phyloP scores from a whole-genome alignment of 1,139 yeast species.

The Scheffersomyces lignicola region DNA sequence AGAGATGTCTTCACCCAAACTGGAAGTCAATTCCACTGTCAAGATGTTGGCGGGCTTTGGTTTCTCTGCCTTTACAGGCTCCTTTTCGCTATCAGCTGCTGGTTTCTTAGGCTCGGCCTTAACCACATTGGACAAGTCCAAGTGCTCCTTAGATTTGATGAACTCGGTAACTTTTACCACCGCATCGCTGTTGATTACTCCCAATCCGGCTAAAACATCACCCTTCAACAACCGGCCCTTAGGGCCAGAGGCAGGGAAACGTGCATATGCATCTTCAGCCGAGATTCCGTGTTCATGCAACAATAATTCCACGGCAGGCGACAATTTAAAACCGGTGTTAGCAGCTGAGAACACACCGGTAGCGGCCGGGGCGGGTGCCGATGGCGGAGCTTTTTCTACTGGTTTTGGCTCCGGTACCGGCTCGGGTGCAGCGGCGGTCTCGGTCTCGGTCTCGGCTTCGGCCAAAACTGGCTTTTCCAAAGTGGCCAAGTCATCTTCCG shows the following conservation, averaged over 20 bases:
- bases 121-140: constrained; percentile 76
- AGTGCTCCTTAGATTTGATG: constrained; percentile 58
- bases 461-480: constrained; percentile 58
- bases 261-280: constrained; percentile 62
- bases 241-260: constrained; percentile 86
- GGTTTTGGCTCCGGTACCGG: constrained; percentile 18
- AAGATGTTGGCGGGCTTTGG: constrained; percentile 32
- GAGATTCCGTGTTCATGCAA: constrained; percentile 64
- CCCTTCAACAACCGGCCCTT: constrained; percentile 86
- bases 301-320: constrained; percentile 79
- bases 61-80: constrained; percentile 13
- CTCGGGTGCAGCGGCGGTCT: constrained; percentile 12
- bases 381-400: constrained; percentile 14
- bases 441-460: constrained; percentile 17
- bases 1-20: constrained; percentile 27
- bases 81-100: constrained; percentile 10
- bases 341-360: constrained; percentile 42
- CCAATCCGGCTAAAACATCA: constrained; percentile 83
- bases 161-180: constrained; percentile 55
- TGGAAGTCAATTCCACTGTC: constrained; percentile 24
- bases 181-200: constrained; percentile 58
- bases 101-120: constrained; percentile 39
- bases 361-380: constrained; percentile 10
- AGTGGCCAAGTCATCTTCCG: constrained; percentile 72
- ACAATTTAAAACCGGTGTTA: constrained; percentile 61